Evolutionary conservation across 1,139 yeast genomes (phyloP), one percentile per base, ranked within the genome.

Genomic region (Suhomyces atakaporum): DNA sequence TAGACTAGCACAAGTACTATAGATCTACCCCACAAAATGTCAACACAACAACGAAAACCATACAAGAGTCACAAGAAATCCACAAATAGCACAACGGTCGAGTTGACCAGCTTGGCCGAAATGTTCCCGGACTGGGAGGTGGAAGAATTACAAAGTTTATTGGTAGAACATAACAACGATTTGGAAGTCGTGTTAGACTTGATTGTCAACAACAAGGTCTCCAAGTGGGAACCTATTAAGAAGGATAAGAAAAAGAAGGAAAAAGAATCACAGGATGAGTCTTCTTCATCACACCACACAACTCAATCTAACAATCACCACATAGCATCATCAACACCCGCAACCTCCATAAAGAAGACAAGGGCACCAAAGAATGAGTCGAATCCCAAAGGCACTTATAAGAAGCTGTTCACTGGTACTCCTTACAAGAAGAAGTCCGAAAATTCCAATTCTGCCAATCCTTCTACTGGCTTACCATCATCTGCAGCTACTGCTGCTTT

Each of bases 101-200:
- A 68, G 46, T 69, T 88, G 51, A 65, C 73, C 43, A 77, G 84
- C 33, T 76, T 92, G 54, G 66, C 74, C 39, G 97, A 92, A 61
- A 73, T 92, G 73, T 90, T 92, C 69, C 96, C 97, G 27, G 96
- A 87, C 58, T 92, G 98, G 98, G 79, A 87, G 40, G 72, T 77
- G 36, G 96, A 86, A 29, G 98, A 92, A 59, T 79, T 92, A 60
- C 66, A 75, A 36, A 78, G 84, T 37, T 81, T 88, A 42, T 79
- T 90, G 49, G 71, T 73, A 42, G 97, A 92, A 62, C 77, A 84
- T 50, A 58, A 65, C 43, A 75, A 82, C 49, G 89, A 85, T 55
- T 71, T 88, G 49, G 95, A 85, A 56, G 74, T 77, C 34, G 88
- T 92, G 47, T 84, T 87, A 50, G 90, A 84, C 56, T 82, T 89